phyloP scores from a whole-genome alignment of 139 green algal species.

The Spirogloea muscicola region DNA sequence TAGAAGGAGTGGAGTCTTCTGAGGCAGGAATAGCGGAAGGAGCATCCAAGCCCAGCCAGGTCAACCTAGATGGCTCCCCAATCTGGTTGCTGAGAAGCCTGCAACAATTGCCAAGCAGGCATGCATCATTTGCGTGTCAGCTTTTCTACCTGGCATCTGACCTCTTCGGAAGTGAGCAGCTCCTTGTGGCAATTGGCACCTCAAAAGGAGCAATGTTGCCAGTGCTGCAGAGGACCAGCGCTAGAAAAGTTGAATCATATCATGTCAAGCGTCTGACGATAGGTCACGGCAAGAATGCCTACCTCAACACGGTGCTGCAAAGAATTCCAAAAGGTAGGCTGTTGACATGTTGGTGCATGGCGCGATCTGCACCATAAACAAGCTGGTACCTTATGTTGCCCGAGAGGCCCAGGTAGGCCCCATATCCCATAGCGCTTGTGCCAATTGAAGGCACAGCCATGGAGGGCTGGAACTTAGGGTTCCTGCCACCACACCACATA shows the following conservation, averaged over 20 bases:
- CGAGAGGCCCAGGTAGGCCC: slow-evolving; percentile 72
- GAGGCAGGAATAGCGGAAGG: slow-evolving; percentile 16
- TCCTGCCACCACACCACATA: slow-evolving; percentile 10
- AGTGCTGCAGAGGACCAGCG: not conserved
- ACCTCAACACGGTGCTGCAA: slow-evolving; percentile 12
- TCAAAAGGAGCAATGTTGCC: not conserved
- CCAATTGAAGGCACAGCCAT: slow-evolving; percentile 65
- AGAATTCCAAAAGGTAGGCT: slow-evolving; percentile 28
- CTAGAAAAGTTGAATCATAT: not conserved
- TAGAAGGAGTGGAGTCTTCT: not conserved
- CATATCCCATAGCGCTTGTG: slow-evolving; percentile 67
- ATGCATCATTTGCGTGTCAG: no score
- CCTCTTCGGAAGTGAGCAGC: not conserved
- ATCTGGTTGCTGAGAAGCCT: slow-evolving; percentile 27
- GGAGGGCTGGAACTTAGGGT: slow-evolving; percentile 70
- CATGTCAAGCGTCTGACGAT: no score
- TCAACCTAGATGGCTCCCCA: slow-evolving; percentile 32
- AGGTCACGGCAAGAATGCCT: not conserved
- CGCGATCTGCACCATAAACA: slow-evolving; percentile 83
- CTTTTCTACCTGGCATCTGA: slow-evolving; percentile 2
- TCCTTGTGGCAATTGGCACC: not conserved
- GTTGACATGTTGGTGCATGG: slow-evolving; percentile 67
- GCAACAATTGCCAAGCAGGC: no score
- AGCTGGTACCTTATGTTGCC: slow-evolving; percentile 89
- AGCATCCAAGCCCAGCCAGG: slow-evolving; percentile 35